Evolutionary conservation across 2,329 filamentous ascomycete genomes (phyloP), one percentile per base, ranked within the genome.

Genomic region (Fusarium euwallaceae): DNA sequence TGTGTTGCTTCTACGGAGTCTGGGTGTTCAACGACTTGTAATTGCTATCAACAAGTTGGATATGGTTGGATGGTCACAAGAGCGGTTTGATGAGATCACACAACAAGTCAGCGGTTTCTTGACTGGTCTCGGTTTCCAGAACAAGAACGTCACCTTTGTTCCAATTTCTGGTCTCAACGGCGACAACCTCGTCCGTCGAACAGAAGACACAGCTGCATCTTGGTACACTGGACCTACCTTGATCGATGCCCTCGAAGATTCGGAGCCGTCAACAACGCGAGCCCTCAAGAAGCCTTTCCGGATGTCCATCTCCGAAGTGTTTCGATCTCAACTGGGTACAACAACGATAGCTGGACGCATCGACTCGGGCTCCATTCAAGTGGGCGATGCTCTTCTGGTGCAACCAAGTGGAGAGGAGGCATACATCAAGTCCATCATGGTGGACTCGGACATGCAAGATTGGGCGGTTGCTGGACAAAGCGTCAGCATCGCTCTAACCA

Each of bases 21-120:
- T 98, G 86, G 97, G 97, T 0, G 93, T 99, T 2, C 93, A 96
- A 71, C 90, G 93, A 29, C 88, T 99, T 17, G 92, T 99, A 48
- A 93, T 99, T 32, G 95, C 94, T 2, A 91, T 99, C 71, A 99
- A 99, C 85, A 99, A 99, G 83, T 92, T 99, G 78, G 97, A 99
- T 81, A 92, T 92, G 17, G 92, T 96, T 8, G 86, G 87, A 7
- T 99, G 97, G 97, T 94, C 92, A 2, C 87, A 94, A 81, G 92
- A 91, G 6, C 90, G 95, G 2, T 99, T 97, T 77, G 89, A 94
- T 27, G 93, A 97, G 78, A 98, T 99, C 66, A 89, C 90, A 51
- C 90, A 95, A 71, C 94, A 98, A 78, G 92, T 98, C 73, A 91
- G 90, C 0, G 92, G 94, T 1, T 98, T 99, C 81, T 86, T 99